Evolutionary conservation across 140 eudicot species (phyloP).

Genomic region (Anethum foeniculum): DNA sequence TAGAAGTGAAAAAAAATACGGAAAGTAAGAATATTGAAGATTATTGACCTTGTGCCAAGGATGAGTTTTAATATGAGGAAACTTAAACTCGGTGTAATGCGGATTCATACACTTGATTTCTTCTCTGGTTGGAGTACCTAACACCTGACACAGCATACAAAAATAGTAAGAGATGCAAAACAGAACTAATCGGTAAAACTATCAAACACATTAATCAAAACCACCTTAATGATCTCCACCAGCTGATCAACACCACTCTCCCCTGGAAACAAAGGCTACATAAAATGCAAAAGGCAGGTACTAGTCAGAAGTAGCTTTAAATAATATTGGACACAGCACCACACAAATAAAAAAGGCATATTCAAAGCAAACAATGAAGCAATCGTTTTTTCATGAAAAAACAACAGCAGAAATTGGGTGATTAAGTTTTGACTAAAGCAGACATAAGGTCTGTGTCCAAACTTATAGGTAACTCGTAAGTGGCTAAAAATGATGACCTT

Average conservation of each 20-base stretch:
- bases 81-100: conserved; percentile 83
- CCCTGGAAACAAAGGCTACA: conserved; percentile 99
- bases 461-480: background rate
- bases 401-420: background rate
- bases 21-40: background rate
- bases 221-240: conserved; percentile 90
- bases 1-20: background rate
- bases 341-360: background rate
- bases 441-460: background rate
- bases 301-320: conserved; percentile 12
- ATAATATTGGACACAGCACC: background rate
- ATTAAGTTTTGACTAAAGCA: background rate
- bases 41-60: conserved; percentile 94
- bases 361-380: background rate
- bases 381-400: background rate
- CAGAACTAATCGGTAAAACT: background rate
- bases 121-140: conserved; percentile 98
- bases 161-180: conserved; percentile 4
- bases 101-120: conserved; percentile 99
- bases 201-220: background rate
- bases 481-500: background rate
- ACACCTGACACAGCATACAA: conserved; percentile 34
- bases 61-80: conserved; percentile 97
- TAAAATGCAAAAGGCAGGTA: conserved; percentile 7
- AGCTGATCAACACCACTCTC: conserved; percentile 98